Conservation (phyloP, 2,329 filamentous ascomycete species). For the Ceratocystis colombiana region DNA sequence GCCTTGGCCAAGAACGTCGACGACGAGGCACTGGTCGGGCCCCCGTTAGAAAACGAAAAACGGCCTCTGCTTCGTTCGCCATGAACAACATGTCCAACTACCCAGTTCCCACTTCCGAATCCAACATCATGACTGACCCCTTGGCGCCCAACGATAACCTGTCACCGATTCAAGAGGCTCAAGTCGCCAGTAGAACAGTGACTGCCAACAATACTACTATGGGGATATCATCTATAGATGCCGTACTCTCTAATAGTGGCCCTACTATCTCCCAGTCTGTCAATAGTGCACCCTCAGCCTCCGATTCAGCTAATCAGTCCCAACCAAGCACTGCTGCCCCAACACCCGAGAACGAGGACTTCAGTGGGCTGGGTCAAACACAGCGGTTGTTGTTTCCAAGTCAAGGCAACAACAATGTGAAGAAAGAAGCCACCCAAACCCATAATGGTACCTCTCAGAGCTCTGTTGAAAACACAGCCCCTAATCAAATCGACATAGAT, state of each 20-base stretch:
- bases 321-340: constrained; percentile 12
- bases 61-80: constrained; percentile 31
- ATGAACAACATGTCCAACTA: constrained; percentile 32
- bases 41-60: constrained; percentile 41
- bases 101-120: constrained; percentile 43
- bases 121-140: constrained; percentile 45
- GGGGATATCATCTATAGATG: not conserved
- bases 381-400: constrained; percentile 65
- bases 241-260: not conserved
- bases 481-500: not conserved
- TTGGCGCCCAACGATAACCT: constrained; percentile 37
- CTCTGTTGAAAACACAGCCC: not conserved
- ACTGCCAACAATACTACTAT: constrained; percentile 3
- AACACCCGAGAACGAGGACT: constrained; percentile 22
- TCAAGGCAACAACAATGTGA: not conserved
- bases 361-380: constrained; percentile 43
- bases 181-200: constrained; percentile 10
- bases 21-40: constrained; percentile 39
- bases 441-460: no score
- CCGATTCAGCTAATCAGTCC: constrained; percentile 11
- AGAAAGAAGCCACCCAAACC: not conserved
- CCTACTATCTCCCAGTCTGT: constrained; percentile 12
- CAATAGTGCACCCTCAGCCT: constrained; percentile 26
- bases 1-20: constrained; percentile 43
- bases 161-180: constrained; percentile 22